Percentiles rank a stretch among this genome's conserved stretches.
phyloP scores from a whole-genome alignment of 2,329 filamentous ascomycete species.

The Fusarium sp. region DNA sequence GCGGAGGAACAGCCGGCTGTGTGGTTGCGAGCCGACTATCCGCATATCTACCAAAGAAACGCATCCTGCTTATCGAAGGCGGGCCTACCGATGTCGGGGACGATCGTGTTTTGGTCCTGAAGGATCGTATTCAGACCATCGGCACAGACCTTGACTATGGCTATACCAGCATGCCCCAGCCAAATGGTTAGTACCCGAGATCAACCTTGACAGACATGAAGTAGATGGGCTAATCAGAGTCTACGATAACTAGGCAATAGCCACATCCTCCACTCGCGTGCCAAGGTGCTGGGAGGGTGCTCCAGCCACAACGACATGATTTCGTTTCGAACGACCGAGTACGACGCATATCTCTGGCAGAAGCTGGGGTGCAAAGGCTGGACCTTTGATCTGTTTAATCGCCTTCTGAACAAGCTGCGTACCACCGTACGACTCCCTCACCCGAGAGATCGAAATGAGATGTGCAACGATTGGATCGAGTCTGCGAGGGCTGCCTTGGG shows the following conservation, averaged over 20 bases:
- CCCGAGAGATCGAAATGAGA: background rate
- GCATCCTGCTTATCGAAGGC: background rate
- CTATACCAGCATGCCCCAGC: constrained; percentile 61
- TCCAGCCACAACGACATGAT: constrained; percentile 88
- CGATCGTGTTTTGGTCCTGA: constrained; percentile 81
- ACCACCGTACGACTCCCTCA: background rate
- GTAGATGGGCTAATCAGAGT: background rate
- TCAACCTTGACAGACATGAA: background rate
- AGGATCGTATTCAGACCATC: constrained; percentile 82
- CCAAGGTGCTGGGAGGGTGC: constrained; percentile 87
- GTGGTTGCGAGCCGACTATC: background rate
- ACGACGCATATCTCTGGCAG: constrained; percentile 82
- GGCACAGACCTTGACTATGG: constrained; percentile 86
- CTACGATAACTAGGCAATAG: constrained; percentile 71
- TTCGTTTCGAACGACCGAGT: constrained; percentile 84
- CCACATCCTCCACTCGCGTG: constrained; percentile 83
- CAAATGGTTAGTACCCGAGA: constrained; percentile 53
- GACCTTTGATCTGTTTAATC: constrained; percentile 81
- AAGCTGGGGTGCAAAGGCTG: constrained; percentile 80
- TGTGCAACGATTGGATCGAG: background rate
- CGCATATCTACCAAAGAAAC: background rate
- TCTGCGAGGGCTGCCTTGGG: background rate
- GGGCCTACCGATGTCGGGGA: constrained; percentile 85
- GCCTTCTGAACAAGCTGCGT: constrained; percentile 78
- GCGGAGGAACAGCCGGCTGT: background rate